Conservation (phyloP, 2,329 filamentous ascomycete genomes). For the Alternaria tenuissima region DNA sequence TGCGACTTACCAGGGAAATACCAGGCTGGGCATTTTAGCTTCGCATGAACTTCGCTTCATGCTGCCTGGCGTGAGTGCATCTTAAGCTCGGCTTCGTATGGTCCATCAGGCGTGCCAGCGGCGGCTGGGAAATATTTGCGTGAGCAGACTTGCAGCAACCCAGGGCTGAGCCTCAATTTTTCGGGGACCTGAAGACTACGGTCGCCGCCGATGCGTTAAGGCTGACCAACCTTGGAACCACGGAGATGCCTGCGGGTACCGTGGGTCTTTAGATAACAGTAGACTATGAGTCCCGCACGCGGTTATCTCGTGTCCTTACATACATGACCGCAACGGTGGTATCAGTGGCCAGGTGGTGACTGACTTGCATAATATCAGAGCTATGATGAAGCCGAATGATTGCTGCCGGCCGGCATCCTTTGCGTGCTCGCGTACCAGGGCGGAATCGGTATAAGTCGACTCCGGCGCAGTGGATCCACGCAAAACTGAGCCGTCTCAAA, state of each 20-base stretch:
- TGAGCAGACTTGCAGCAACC: background rate
- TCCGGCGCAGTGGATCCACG: constrained; percentile 4
- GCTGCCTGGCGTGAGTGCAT: background rate
- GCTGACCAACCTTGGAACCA: background rate
- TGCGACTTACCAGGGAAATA: constrained; percentile 3
- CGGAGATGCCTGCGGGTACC: background rate
- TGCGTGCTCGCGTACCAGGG: background rate
- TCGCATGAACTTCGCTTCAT: constrained; percentile 5
- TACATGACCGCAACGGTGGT: background rate
- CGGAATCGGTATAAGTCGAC: constrained; percentile 1
- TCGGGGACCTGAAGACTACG: background rate
- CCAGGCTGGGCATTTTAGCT: background rate
- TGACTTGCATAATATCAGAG: background rate
- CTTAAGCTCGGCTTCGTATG: background rate
- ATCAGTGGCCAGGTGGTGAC: background rate
- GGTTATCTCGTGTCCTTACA: background rate
- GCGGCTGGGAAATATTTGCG: background rate
- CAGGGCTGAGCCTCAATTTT: constrained; percentile 1
- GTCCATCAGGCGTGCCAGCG: constrained; percentile 3
- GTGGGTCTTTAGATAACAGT: background rate
- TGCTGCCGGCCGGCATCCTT: constrained; percentile 1
- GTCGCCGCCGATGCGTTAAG: constrained; percentile 2
- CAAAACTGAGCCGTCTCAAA: constrained; percentile 4
- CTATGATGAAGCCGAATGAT: constrained; percentile 1
- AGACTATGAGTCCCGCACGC: background rate